These are phyloP conservation scores for Claviceps sp. DNA, from an alignment of 2,329 filamentous ascomycete species.

Conservation along the genomic window DNA sequence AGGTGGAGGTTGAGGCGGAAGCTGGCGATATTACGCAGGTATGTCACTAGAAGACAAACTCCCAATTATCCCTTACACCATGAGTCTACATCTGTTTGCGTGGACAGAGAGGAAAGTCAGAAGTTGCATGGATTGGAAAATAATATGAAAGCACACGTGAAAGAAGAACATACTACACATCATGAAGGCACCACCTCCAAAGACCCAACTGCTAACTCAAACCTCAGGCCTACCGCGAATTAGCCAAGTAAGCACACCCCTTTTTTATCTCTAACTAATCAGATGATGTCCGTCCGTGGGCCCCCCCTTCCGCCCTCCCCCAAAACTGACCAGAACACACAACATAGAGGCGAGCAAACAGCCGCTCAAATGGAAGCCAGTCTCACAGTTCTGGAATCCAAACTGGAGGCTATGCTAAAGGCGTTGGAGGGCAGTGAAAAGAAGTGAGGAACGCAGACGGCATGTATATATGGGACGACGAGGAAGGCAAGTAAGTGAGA, in stretches of 20 bases:
- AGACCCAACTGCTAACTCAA: not conserved
- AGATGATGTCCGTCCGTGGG: not conserved
- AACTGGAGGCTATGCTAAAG: conserved; percentile 40
- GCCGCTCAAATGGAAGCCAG: conserved; percentile 39
- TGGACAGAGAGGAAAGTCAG: no score
- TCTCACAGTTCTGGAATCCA: conserved; percentile 37
- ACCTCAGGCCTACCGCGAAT: conserved; percentile 8
- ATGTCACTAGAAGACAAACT: no score
- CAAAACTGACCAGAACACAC: not conserved
- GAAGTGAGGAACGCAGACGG: no score
- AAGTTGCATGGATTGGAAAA: no score
- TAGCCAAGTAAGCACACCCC: conserved; percentile 8
- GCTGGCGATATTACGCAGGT: no score
- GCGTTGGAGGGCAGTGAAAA: conserved; percentile 24
- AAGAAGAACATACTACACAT: not conserved
- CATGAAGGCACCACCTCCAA: not conserved
- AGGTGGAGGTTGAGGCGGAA: no score
- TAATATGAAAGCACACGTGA: no score
- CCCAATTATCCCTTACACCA: no score
- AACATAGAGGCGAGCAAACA: conserved; percentile 35
- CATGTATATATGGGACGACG: not conserved
- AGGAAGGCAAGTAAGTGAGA: not conserved
- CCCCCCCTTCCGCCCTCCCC: not conserved
- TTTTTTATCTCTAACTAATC: not conserved
- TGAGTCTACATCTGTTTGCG: no score